A percentile compares a stretch with the other conserved stretches of the same genome.
Evolutionary conservation across 768 basidiomycete species (phyloP).

Genomic region (Phallus indusiatus): DNA sequence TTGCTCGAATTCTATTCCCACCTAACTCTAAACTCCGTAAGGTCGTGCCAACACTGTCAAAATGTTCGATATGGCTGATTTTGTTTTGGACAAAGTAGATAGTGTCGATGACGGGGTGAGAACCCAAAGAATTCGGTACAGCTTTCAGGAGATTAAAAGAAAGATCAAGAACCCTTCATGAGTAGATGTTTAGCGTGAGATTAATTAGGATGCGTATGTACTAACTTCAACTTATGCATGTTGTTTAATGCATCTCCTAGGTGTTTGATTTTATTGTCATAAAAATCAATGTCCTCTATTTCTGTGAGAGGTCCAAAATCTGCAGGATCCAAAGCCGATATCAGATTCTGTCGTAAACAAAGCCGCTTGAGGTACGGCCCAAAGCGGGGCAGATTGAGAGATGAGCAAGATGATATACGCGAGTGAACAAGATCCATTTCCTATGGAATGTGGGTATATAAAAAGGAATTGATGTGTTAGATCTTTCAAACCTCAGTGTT

Average conservation of each 20-base stretch:
- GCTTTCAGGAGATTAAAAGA: slow-evolving; percentile 86
- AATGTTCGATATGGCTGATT: slow-evolving; percentile 67
- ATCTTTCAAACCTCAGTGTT: slow-evolving; percentile 59
- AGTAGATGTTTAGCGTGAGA: neutral
- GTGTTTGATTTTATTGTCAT: slow-evolving; percentile 87
- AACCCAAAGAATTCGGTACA: slow-evolving; percentile 52
- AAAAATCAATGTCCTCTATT: slow-evolving; percentile 87
- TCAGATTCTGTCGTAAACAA: slow-evolving; percentile 81
- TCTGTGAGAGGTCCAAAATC: slow-evolving; percentile 56
- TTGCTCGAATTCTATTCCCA: slow-evolving; percentile 82
- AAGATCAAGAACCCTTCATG: slow-evolving; percentile 67
- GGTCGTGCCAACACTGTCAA: slow-evolving; percentile 43
- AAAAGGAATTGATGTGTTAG: neutral
- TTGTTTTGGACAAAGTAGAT: slow-evolving; percentile 96
- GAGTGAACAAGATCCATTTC: slow-evolving; percentile 82
- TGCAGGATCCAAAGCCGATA: slow-evolving; percentile 61
- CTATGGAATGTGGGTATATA: slow-evolving; percentile 29
- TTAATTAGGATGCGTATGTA: slow-evolving; percentile 5
- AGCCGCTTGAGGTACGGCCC: slow-evolving; percentile 55
- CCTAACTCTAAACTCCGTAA: slow-evolving; percentile 85
- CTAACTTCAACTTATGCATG: slow-evolving; percentile 48
- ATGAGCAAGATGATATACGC: slow-evolving; percentile 47
- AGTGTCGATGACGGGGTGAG: slow-evolving; percentile 55
- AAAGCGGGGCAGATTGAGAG: slow-evolving; percentile 65
- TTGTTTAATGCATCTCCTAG: slow-evolving; percentile 57